Base-by-base conservation (phyloP, 2,329 filamentous ascomycete genomes). In the Stagonosporopsis vannaccii region DNA sequence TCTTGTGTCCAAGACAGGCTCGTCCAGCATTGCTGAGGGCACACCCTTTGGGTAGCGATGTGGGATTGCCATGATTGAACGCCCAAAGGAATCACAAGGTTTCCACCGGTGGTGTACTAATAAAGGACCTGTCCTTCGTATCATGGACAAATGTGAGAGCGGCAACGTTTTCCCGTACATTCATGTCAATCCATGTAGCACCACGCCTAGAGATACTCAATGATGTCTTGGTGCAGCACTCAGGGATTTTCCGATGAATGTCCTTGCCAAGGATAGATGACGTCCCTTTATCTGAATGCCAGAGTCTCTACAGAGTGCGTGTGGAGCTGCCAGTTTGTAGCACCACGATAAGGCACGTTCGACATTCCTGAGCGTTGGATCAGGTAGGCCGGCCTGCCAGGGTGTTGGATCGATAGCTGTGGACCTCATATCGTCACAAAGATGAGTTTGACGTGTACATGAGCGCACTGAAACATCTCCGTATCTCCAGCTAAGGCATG, bases 321-420 rank as follows among this genome's bases (percentile, higher is more conserved):
- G 19, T 36, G 19, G 5, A 49, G 39, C 40, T 19, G 44, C 20
- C 17, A 17, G 15, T 1, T 44, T 32, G 44, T 44, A 45, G n/a
- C 20, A 40, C 40, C 11, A 22, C 20, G 40, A 55, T 45, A 49
- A 49, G 32, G 26, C 25, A 40, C 40, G n/a, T 49, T 49, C 37
- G 26, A 26, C 33, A 45, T 49, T 49, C 51, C 45, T 49, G 15
- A 7, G 20, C 4, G 6, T 22, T 6, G 23, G 1, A 23, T 35
- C 20, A 25, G 37, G 32, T 28, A 40, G 32, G 15, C 39, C 36
- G 35, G 17, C n/a, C 12, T 28, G 36, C 23, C 37, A 37, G 5
- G 22, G 6, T 25, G 11, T 12, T 12, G 20, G 32, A 20, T 22
- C 25, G 15, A 35, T 20, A 13, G 19, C 5, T 11, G 3, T 45